Percentiles rank a stretch among this genome's conserved stretches.
Evolutionary conservation across 768 basidiomycete genomes (phyloP).

Genomic region (Tulasnella sp.): DNA sequence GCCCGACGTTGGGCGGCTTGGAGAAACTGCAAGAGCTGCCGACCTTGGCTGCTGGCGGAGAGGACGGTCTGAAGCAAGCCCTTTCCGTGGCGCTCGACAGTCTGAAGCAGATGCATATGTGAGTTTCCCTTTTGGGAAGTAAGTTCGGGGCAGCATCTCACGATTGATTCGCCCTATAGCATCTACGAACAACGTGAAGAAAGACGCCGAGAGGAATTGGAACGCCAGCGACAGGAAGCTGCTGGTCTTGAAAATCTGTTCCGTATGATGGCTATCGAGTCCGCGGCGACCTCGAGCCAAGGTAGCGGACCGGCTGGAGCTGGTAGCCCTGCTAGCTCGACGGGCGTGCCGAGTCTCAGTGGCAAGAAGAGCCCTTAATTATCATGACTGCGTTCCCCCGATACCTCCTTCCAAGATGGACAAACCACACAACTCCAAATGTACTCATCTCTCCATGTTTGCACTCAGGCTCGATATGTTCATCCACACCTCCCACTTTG

Average conservation of each 20-base stretch:
- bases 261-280: not conserved
- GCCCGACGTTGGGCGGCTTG: not conserved
- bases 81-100: slow-evolving; percentile 13
- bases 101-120: slow-evolving; percentile 16
- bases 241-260: slow-evolving; percentile 9
- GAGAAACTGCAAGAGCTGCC: slow-evolving; percentile 11
- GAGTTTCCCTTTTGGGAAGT: not conserved
- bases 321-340: not conserved
- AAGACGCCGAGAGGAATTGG: slow-evolving; percentile 10
- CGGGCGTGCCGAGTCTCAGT: not conserved
- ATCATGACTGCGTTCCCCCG: too few relatives aligned
- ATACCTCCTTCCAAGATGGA: too few relatives aligned
- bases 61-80: slow-evolving; percentile 15
- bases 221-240: slow-evolving; percentile 12
- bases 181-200: slow-evolving; percentile 16
- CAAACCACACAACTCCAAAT: not conserved
- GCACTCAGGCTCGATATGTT: not conserved
- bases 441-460: not conserved
- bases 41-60: slow-evolving; percentile 3
- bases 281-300: not conserved
- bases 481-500: not conserved
- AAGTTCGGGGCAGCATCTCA: not conserved
- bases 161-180: not conserved
- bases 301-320: not conserved
- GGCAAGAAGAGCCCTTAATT: not conserved